A percentile compares a stretch with the other conserved stretches of the same genome.
Evolutionary conservation across 805 yeast genomes (phyloP).

Genomic region (Metschnikowia aberdeeniae): DNA sequence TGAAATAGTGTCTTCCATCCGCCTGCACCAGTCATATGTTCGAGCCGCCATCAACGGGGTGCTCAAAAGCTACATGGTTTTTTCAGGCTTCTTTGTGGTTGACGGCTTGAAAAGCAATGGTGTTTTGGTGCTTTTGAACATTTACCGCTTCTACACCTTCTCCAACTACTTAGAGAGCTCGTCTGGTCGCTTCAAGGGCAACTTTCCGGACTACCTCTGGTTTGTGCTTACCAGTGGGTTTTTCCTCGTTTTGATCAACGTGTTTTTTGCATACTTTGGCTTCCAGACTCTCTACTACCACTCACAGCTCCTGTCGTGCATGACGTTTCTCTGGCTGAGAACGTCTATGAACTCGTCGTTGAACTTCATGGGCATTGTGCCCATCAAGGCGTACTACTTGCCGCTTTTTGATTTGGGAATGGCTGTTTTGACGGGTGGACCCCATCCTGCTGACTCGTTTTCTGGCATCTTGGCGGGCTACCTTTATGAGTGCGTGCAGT

Average conservation of each 20-base stretch:
- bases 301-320: slow-evolving; percentile 46
- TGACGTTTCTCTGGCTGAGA: slow-evolving; percentile 62
- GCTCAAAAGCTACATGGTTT: slow-evolving; percentile 43
- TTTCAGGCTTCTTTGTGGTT: slow-evolving; percentile 49
- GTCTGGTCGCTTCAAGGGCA: slow-evolving; percentile 42
- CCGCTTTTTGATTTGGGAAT: slow-evolving; percentile 39
- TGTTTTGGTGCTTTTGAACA: slow-evolving; percentile 38
- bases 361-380: slow-evolving; percentile 48
- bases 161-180: slow-evolving; percentile 51
- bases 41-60: neutral
- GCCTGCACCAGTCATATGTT: neutral
- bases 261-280: slow-evolving; percentile 13
- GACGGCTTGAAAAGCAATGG: slow-evolving; percentile 27
- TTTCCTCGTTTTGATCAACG: slow-evolving; percentile 35
- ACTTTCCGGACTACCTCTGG: slow-evolving; percentile 54
- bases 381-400: slow-evolving; percentile 53
- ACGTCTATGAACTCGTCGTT: slow-evolving; percentile 50
- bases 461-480: slow-evolving; percentile 57
- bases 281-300: slow-evolving; percentile 22
- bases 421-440: slow-evolving; percentile 41
- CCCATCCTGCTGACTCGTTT: slow-evolving; percentile 34
- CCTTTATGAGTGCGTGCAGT: slow-evolving; percentile 58
- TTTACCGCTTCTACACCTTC: slow-evolving; percentile 55
- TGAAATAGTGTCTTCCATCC: slow-evolving; percentile 9
- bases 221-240: slow-evolving; percentile 49